A percentile compares a stretch with the other conserved stretches of the same genome.
These are phyloP conservation scores for Cryphonectria japonica DNA, from an alignment of 2,329 filamentous ascomycete genomes.

Conservation along the genomic window DNA sequence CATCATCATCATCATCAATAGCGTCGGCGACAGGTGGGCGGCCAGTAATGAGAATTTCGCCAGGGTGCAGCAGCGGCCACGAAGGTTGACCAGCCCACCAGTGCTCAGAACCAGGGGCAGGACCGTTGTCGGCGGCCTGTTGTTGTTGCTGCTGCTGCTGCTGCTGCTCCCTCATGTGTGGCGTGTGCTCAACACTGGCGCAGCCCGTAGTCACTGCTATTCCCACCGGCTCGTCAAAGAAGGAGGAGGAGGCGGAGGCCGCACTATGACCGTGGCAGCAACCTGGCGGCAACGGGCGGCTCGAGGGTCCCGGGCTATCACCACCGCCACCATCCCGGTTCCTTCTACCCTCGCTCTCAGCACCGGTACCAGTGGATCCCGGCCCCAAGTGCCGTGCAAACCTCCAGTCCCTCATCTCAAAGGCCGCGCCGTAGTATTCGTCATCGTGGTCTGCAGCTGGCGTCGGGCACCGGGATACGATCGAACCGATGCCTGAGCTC, in stretches of 20 bases:
- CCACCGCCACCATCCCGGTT: background rate
- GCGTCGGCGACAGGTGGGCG: background rate
- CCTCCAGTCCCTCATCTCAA: background rate
- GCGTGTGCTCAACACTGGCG: background rate
- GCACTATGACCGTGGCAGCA: background rate
- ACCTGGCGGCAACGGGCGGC: background rate
- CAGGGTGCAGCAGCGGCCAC: background rate
- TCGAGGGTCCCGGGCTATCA: no score
- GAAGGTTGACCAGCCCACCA: background rate
- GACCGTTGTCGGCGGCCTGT: background rate
- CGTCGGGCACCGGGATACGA: background rate
- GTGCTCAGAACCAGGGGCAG: background rate
- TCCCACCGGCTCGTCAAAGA: background rate
- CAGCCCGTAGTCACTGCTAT: background rate
- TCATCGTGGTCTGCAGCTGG: background rate
- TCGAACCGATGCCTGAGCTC: slow-evolving; percentile 6
- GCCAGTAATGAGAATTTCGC: background rate
- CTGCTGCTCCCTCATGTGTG: background rate
- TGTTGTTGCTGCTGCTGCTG: background rate
- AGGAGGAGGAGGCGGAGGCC: background rate
- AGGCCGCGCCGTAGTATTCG: background rate
- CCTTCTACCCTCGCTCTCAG: background rate
- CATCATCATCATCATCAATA: background rate
- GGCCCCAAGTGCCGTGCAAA: no score
- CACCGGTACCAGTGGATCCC: background rate